A percentile compares a stretch with the other conserved stretches of the same genome.
These are phyloP conservation scores for Emericellopsis cladophorae DNA, from an alignment of 2,329 filamentous ascomycete genomes.

Conservation along the genomic window DNA sequence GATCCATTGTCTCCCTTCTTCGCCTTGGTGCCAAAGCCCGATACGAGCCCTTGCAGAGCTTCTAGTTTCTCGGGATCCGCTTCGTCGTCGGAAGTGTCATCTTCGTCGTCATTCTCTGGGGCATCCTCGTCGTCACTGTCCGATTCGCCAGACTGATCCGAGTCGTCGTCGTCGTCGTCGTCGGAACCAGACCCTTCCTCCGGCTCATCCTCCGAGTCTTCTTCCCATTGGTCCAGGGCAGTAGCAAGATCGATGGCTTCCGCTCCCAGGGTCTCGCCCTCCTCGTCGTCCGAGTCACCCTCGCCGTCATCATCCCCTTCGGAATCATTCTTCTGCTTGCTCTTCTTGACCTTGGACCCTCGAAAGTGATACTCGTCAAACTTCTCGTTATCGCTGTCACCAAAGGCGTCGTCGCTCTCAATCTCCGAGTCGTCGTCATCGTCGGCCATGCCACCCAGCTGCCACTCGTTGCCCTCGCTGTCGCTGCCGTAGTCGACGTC, in stretches of 20 bases:
- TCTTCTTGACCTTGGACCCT: constrained; percentile 22
- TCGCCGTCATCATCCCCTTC: constrained; percentile 45
- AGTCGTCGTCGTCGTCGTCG: constrained; percentile 24
- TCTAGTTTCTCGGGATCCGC: constrained; percentile 44
- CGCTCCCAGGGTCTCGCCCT: constrained; percentile 44
- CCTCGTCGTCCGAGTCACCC: constrained; percentile 35
- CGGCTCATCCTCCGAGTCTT: constrained; percentile 33
- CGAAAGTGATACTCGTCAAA: constrained; percentile 61
- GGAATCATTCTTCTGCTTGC: background rate
- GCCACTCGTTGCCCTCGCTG: constrained; percentile 78
- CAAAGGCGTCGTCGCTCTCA: constrained; percentile 69
- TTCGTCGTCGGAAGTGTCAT: constrained; percentile 28
- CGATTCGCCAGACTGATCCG: constrained; percentile 20
- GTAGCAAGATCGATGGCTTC: constrained; percentile 47
- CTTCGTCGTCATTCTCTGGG: constrained; percentile 35
- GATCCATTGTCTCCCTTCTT: constrained; percentile 36
- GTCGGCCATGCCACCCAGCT: constrained; percentile 47
- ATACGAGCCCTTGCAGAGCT: constrained; percentile 56
- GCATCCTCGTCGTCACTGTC: constrained; percentile 21
- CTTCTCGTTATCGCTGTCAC: constrained; percentile 74
- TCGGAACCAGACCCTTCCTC: constrained; percentile 24
- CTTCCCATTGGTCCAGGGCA: constrained; percentile 42
- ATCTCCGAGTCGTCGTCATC: constrained; percentile 52
- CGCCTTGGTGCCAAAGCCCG: constrained; percentile 50
- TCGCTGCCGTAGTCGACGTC: constrained; percentile 66